These are phyloP conservation scores for Ceratocystis alfenasii DNA, from an alignment of 2,329 filamentous ascomycete genomes.

Conservation along the genomic window DNA sequence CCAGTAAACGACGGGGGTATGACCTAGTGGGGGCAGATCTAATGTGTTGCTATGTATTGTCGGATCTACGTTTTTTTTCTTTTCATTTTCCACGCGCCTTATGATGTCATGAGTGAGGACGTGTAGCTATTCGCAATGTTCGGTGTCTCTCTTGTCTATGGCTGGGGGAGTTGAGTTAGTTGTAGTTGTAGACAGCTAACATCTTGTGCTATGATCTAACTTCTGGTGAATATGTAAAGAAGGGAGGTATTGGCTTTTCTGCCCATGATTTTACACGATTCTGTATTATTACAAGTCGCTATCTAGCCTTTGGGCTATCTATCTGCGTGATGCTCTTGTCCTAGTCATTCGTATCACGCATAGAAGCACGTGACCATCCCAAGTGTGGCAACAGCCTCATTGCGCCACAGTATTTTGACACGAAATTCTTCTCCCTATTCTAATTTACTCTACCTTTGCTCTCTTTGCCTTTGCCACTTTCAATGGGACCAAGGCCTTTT, in stretches of 20 bases:
- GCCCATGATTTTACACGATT: too few relatives aligned
- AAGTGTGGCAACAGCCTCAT: neutral
- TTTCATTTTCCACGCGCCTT: constrained; percentile 8
- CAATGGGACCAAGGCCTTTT: neutral
- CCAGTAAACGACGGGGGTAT: neutral
- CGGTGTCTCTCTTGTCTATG: neutral
- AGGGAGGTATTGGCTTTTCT: too few relatives aligned
- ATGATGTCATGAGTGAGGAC: constrained; percentile 14
- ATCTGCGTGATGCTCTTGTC: neutral
- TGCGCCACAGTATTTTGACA: neutral
- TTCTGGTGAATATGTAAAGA: neutral
- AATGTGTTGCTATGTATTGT: constrained; percentile 4
- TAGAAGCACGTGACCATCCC: neutral
- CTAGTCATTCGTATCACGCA: neutral
- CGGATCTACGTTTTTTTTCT: constrained; percentile 6
- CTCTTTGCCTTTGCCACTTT: neutral
- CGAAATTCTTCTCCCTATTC: neutral
- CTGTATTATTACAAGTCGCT: too few relatives aligned
- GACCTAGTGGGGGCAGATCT: neutral
- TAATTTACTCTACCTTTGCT: neutral
- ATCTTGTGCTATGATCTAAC: neutral
- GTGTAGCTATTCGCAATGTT: neutral
- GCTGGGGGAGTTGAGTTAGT: neutral
- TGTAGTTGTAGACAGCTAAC: neutral
- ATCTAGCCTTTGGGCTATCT: too few relatives aligned